Evolutionary conservation across 345 rosid species (phyloP).

Genomic region (Lenwebbia sp.): DNA sequence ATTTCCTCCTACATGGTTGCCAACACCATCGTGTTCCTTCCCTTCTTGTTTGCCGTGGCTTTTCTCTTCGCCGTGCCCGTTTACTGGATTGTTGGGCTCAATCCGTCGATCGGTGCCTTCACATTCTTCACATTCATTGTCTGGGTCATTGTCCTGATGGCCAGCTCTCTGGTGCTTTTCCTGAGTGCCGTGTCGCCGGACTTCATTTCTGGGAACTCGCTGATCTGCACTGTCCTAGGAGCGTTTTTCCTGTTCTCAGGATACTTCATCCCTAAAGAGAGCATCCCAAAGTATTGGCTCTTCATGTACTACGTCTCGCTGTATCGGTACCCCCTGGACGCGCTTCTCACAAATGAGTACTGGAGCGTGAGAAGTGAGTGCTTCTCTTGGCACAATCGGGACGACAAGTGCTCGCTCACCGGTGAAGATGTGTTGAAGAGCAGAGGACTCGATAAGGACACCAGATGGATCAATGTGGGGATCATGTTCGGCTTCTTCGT

Average conservation of each 20-base stretch:
- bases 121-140: conserved; percentile 58
- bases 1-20: conserved; percentile 91
- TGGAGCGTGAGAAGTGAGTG: conserved; percentile 59
- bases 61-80: conserved; percentile 65
- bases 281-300: conserved; percentile 78
- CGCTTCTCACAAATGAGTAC: conserved; percentile 65
- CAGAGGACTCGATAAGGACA: conserved; percentile 64
- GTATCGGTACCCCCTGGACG: conserved; percentile 74
- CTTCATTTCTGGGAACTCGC: conserved; percentile 73
- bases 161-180: conserved; percentile 73
- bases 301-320: conserved; percentile 88
- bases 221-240: conserved; percentile 76
- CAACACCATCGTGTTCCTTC: conserved; percentile 67
- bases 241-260: conserved; percentile 87
- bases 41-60: conserved; percentile 59
- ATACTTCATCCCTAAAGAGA: conserved; percentile 82
- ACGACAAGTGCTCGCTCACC: conserved; percentile 34
- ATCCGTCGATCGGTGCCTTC: conserved; percentile 54
- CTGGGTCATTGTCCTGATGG: conserved; percentile 76
- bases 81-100: conserved; percentile 86
- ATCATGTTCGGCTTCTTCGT: conserved; percentile 84
- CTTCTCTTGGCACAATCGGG: conserved; percentile 32
- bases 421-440: conserved; percentile 65
- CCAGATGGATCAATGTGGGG: conserved; percentile 71
- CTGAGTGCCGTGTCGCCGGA: conserved; percentile 73